Percentiles rank a stretch among this genome's conserved stretches.
phyloP scores from a whole-genome alignment of 495 filamentous ascomycete genomes.

The Cetradonia linearis region DNA sequence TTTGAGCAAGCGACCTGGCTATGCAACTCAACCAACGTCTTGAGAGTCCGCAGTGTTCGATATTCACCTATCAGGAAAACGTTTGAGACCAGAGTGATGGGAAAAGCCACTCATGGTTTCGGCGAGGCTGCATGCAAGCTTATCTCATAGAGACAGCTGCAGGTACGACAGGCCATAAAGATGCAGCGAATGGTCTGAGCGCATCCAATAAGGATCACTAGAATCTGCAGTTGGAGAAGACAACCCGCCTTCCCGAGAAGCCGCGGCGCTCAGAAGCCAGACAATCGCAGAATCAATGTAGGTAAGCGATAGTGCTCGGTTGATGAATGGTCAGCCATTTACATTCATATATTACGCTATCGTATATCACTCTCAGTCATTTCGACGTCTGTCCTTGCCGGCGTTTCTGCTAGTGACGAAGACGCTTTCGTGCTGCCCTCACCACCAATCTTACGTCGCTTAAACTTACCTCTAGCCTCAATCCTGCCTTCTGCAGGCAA shows the following conservation, averaged over 20 bases:
- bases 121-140: neutral
- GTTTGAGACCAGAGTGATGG: no score
- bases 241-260: neutral
- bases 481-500: slow-evolving; percentile 67
- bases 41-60: no score
- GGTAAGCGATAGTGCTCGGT: neutral
- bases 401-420: neutral
- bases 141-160: no score
- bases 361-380: neutral
- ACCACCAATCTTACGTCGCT: slow-evolving; percentile 45
- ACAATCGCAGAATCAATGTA: neutral
- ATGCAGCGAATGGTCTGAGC: neutral
- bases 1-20: neutral
- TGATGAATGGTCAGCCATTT: neutral
- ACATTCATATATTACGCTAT: neutral
- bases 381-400: neutral
- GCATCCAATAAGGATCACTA: no score
- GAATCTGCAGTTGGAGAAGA: no score
- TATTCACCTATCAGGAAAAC: no score
- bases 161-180: no score
- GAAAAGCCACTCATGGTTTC: neutral
- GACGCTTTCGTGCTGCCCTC: slow-evolving; percentile 18
- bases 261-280: neutral
- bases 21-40: neutral
- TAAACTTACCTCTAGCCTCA: slow-evolving; percentile 69